Conservation (phyloP, 1,284 basidiomycete species). For the Waitea zeae region DNA sequence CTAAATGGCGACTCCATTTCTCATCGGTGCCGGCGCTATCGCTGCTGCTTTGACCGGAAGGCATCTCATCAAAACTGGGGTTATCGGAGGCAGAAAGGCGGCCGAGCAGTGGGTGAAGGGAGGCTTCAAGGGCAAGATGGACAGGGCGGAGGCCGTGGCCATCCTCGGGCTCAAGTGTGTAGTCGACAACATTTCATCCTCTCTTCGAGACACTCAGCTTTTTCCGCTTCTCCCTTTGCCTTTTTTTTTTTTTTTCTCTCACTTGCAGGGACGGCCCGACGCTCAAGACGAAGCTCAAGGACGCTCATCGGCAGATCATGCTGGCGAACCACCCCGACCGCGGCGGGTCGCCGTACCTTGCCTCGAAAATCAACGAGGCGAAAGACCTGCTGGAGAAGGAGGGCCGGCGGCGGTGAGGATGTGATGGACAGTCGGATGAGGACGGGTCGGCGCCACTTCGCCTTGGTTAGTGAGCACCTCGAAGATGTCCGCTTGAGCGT, state of each 20-base stretch:
- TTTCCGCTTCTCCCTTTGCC: background rate
- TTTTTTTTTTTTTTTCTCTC: background rate
- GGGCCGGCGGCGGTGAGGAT: constrained; percentile 15
- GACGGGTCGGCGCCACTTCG: too few species aligned
- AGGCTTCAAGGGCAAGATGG: constrained; percentile 94
- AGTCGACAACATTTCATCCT: constrained; percentile 4
- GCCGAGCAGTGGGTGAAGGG: constrained; percentile 85
- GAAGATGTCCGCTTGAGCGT: too few species aligned
- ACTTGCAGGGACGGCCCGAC: constrained; percentile 54
- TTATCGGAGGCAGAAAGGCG: constrained; percentile 38
- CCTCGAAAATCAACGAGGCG: constrained; percentile 96
- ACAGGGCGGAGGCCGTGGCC: constrained; percentile 81
- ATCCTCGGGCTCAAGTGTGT: constrained; percentile 87
- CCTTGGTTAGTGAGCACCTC: too few species aligned
- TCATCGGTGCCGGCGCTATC: constrained; percentile 66
- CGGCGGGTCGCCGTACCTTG: constrained; percentile 89
- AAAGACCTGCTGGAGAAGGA: constrained; percentile 68
- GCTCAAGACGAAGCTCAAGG: constrained; percentile 63
- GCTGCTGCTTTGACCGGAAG: constrained; percentile 69
- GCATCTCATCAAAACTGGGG: constrained; percentile 39
- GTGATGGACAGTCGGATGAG: constrained; percentile 23
- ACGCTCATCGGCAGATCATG: constrained; percentile 87
- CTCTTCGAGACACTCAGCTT: too few species aligned
- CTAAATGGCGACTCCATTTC: constrained; percentile 54
- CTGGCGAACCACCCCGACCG: constrained; percentile 93